These are phyloP conservation scores for Yamadazyma nakazawae DNA, from an alignment of 805 yeast species.

Conservation along the genomic window DNA sequence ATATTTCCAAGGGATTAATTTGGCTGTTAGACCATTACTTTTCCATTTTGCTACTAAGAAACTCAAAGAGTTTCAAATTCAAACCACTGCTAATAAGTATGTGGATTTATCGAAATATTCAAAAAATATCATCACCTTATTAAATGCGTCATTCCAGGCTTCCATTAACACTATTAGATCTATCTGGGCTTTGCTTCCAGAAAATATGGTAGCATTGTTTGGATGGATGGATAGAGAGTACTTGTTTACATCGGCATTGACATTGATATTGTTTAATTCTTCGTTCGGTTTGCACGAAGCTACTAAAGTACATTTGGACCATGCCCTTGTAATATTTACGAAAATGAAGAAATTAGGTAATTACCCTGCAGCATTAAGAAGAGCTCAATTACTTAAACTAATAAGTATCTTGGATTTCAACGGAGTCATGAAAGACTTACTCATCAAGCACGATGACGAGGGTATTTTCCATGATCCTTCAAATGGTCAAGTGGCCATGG, in stretches of 20 bases:
- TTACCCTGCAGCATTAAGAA: slow-evolving; percentile 72
- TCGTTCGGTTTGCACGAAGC: slow-evolving; percentile 82
- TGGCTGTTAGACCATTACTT: slow-evolving; percentile 72
- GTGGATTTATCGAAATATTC: slow-evolving; percentile 69
- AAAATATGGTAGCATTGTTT: slow-evolving; percentile 78
- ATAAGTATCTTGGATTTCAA: slow-evolving; percentile 66
- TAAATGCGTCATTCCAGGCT: slow-evolving; percentile 78
- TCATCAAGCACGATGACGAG: slow-evolving; percentile 56
- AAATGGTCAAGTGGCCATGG: neutral
- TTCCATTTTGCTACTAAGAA: slow-evolving; percentile 75
- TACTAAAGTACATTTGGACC: slow-evolving; percentile 67
- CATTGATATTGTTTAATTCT: slow-evolving; percentile 68
- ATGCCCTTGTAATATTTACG: slow-evolving; percentile 65
- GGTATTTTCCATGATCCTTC: slow-evolving; percentile 9
- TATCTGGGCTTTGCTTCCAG: slow-evolving; percentile 70
- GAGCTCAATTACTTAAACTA: slow-evolving; percentile 66
- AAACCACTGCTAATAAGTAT: slow-evolving; percentile 43
- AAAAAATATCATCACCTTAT: slow-evolving; percentile 58
- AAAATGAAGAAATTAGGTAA: slow-evolving; percentile 76
- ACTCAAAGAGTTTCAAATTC: slow-evolving; percentile 46
- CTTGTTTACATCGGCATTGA: slow-evolving; percentile 71
- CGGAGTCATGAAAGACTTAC: slow-evolving; percentile 56
- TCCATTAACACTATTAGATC: slow-evolving; percentile 72
- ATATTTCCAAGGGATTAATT: slow-evolving; percentile 76
- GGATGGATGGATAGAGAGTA: slow-evolving; percentile 89